Evolutionary conservation across 768 basidiomycete genomes (phyloP).

Genomic region (Russula griseocarnosa): DNA sequence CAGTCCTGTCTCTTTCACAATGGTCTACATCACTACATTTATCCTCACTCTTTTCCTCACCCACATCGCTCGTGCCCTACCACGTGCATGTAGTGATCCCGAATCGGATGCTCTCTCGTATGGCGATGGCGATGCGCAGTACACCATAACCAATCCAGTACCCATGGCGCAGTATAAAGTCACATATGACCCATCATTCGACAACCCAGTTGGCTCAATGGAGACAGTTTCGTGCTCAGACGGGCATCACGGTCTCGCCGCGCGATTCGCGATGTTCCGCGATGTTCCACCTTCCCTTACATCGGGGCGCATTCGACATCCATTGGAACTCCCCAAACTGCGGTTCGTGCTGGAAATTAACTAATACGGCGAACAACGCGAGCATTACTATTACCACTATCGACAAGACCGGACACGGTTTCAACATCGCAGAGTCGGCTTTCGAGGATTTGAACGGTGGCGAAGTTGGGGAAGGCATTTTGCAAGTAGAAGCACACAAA

Average conservation of each 20-base stretch:
- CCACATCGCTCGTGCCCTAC: constrained; percentile 1
- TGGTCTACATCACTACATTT: background rate
- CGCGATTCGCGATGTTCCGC: constrained; percentile 47
- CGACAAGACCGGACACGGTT: constrained; percentile 43
- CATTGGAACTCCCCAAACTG: constrained; percentile 50
- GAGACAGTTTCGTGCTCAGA: constrained; percentile 47
- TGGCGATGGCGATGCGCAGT: background rate
- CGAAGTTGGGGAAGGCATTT: constrained; percentile 30
- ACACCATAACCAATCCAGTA: background rate
- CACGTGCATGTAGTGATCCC: background rate
- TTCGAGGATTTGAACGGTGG: constrained; percentile 34
- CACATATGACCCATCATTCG: constrained; percentile 49
- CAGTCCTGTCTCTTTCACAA: background rate
- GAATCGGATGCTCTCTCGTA: background rate
- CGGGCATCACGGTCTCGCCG: constrained; percentile 49
- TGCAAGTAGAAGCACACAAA: constrained; percentile 33
- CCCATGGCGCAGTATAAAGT: constrained; percentile 3
- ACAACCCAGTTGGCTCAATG: constrained; percentile 41
- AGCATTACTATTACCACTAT: constrained; percentile 50
- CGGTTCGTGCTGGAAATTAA: constrained; percentile 58
- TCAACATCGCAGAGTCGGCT: constrained; percentile 38
- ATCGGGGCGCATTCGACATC: constrained; percentile 56
- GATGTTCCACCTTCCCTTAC: constrained; percentile 51
- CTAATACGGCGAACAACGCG: constrained; percentile 40
- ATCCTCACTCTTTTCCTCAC: constrained; percentile 5